phyloP scores from a whole-genome alignment of 1,284 basidiomycete species.

The Tilletia indica region DNA sequence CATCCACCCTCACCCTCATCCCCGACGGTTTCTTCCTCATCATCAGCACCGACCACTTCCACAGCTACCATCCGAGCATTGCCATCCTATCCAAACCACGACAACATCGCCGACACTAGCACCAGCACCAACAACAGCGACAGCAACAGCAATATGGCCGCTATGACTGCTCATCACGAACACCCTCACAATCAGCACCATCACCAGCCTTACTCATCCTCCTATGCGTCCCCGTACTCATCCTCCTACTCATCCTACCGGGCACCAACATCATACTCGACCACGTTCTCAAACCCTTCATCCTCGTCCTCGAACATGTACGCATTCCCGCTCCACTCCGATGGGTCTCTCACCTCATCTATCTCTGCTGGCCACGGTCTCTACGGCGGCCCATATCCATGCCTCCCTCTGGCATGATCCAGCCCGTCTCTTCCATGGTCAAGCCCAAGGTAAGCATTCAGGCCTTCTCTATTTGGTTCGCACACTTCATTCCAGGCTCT shows the following conservation, averaged over 20 bases:
- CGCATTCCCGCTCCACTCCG: constrained; percentile 8
- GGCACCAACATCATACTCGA: constrained; percentile 21
- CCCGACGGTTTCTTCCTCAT: constrained; percentile 1
- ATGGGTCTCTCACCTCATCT: background rate
- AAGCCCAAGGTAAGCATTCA: constrained; percentile 16
- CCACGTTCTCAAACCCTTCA: constrained; percentile 27
- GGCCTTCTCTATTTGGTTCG: background rate
- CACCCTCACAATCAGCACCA: background rate
- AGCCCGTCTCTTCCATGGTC: background rate
- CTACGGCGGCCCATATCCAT: background rate
- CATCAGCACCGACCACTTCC: background rate
- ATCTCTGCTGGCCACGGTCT: background rate
- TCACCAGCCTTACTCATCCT: constrained; percentile 1
- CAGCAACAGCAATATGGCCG: background rate
- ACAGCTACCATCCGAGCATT: too few relatives aligned
- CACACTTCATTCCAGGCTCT: too few relatives aligned
- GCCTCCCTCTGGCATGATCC: constrained; percentile 11
- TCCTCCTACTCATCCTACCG: constrained; percentile 4
- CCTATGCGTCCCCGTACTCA: background rate
- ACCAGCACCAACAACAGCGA: too few relatives aligned
- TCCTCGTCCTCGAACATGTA: constrained; percentile 22
- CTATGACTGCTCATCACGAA: constrained; percentile 1
- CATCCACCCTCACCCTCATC: constrained; percentile 16
- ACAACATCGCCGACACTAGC: too few relatives aligned
- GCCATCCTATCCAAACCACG: too few relatives aligned